Evolutionary conservation across 768 basidiomycete genomes (phyloP).

Genomic region (Crucibulum laeve): DNA sequence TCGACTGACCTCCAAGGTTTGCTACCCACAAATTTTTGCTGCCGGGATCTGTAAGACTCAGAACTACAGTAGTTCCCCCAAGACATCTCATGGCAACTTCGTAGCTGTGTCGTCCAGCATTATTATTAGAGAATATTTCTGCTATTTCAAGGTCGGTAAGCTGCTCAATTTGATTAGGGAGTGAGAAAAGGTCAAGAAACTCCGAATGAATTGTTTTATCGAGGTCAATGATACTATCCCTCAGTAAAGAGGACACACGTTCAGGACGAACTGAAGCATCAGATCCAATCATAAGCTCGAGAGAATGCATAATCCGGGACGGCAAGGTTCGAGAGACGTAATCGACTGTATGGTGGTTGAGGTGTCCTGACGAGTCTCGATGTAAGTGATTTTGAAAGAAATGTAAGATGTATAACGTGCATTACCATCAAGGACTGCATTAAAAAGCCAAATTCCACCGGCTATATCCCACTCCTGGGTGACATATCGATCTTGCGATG

Average conservation of each 20-base stretch:
- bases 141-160: conserved; percentile 2
- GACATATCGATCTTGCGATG: conserved; percentile 29
- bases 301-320: background rate
- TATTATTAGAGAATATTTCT: background rate
- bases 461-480: conserved; percentile 24
- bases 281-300: background rate
- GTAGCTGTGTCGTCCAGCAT: background rate
- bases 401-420: conserved; percentile 16
- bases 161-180: conserved; percentile 10
- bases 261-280: background rate
- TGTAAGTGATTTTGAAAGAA: conserved; percentile 21
- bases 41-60: too few relatives aligned
- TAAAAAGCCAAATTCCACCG: conserved; percentile 27
- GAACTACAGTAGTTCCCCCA: conserved; percentile 53
- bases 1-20: too few relatives aligned
- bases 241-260: conserved; percentile 15
- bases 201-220: conserved; percentile 40
- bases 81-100: conserved; percentile 28
- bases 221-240: conserved; percentile 30
- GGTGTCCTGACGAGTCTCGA: background rate
- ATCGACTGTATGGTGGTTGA: background rate
- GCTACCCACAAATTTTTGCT: too few relatives aligned
- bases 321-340: background rate
- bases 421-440: conserved; percentile 30
- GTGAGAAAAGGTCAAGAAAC: conserved; percentile 40